A percentile compares a stretch with the other conserved stretches of the same genome.
phyloP scores from a whole-genome alignment of 768 basidiomycete species.

The Termitomyces sp. region DNA sequence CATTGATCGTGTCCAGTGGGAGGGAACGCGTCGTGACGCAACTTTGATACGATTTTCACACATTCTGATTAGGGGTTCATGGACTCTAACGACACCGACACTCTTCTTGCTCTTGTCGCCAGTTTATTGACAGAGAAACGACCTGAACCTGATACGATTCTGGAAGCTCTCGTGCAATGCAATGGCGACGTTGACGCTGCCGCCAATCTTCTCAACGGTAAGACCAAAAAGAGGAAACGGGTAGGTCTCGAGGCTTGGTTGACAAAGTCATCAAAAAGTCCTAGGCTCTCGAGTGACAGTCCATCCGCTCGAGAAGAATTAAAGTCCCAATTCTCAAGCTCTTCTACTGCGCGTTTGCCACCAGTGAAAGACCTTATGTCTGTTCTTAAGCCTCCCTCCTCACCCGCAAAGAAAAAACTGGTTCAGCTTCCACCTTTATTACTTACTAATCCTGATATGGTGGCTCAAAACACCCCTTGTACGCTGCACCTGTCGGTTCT shows the following conservation, averaged over 20 bases:
- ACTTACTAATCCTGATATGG: conserved; percentile 56
- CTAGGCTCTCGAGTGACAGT: neutral
- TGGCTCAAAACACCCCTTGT: conserved; percentile 68
- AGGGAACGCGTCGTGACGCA: neutral
- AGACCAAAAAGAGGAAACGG: conserved; percentile 46
- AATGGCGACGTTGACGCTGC: conserved; percentile 55
- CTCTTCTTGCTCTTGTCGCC: conserved; percentile 58
- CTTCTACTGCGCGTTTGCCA: conserved; percentile 19
- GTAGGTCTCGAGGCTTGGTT: conserved; percentile 56
- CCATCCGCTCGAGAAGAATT: neutral
- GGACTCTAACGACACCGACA: conserved; percentile 52
- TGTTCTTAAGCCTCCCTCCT: conserved; percentile 46
- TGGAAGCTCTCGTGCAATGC: conserved; percentile 53
- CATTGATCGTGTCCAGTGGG: neutral
- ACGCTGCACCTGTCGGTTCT: conserved; percentile 67
- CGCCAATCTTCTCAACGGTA: conserved; percentile 31
- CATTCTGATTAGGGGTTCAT: neutral
- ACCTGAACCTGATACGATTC: conserved; percentile 36
- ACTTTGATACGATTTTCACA: neutral
- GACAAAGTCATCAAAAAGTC: conserved; percentile 11
- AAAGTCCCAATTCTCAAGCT: neutral
- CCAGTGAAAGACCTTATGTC: conserved; percentile 45
- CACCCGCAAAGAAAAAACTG: conserved; percentile 28
- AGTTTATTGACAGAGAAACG: conserved; percentile 42
- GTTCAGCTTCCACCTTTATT: conserved; percentile 53